Conservation (phyloP, 2,329 filamentous ascomycete species). For the Fusarium sp. region DNA sequence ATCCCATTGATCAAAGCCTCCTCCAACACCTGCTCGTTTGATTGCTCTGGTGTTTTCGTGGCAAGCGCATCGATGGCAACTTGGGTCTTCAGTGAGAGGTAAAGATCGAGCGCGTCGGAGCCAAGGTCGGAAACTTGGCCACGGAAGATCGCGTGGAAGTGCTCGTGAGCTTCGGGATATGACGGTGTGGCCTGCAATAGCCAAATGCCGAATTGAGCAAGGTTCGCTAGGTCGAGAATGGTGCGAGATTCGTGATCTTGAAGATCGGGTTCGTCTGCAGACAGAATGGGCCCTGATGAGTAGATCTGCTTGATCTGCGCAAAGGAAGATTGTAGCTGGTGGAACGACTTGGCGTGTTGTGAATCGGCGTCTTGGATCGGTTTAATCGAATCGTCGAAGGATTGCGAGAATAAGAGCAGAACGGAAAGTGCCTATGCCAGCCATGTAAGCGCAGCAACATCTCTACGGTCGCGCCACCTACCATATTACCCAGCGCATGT, state of each 20-base stretch:
- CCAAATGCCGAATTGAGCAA: conserved; percentile 62
- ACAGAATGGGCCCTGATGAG: conserved; percentile 51
- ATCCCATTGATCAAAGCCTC: conserved; percentile 70
- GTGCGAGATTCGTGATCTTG: conserved; percentile 52
- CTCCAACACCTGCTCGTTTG: conserved; percentile 65
- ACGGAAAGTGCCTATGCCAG: conserved; percentile 55
- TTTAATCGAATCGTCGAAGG: conserved; percentile 55
- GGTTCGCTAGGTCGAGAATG: conserved; percentile 62
- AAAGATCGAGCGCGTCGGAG: conserved; percentile 58
- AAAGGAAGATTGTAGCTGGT: conserved; percentile 52
- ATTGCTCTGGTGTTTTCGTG: conserved; percentile 62
- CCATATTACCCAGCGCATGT: conserved; percentile 58
- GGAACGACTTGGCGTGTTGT: conserved; percentile 53
- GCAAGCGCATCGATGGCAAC: conserved; percentile 67
- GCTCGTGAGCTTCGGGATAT: conserved; percentile 59
- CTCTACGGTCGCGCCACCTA: conserved; percentile 47
- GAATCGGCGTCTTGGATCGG: conserved; percentile 53
- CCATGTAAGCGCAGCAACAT: conserved; percentile 32
- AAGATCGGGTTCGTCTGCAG: conserved; percentile 53
- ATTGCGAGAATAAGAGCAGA: conserved; percentile 56
- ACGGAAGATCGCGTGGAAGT: conserved; percentile 61
- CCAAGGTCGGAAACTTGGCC: conserved; percentile 61
- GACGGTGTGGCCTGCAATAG: conserved; percentile 56
- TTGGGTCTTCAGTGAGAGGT: conserved; percentile 63
- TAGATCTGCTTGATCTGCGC: conserved; percentile 54